Percentiles rank a stretch among this genome's conserved stretches.
Conservation (phyloP, 2,329 filamentous ascomycete species). For the Ceratocystis huliohia region DNA sequence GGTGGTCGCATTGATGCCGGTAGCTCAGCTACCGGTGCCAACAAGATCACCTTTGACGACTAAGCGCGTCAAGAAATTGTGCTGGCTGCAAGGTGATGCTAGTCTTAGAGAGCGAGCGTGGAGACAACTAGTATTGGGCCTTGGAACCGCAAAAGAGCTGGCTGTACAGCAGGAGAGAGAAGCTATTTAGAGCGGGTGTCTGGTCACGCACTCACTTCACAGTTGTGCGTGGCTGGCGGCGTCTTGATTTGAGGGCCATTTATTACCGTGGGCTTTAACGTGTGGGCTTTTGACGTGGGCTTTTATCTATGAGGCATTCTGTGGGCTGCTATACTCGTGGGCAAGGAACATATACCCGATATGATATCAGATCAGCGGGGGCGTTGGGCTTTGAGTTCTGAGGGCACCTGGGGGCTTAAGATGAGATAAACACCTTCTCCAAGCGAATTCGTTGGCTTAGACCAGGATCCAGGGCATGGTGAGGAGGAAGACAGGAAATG, state of each 20-base stretch:
- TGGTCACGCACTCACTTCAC: background rate
- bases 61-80: constrained; percentile 16
- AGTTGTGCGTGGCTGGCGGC: constrained; percentile 4
- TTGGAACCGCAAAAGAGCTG: background rate
- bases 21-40: constrained; percentile 41
- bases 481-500: background rate
- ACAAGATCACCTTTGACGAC: constrained; percentile 59
- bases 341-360: constrained; percentile 20
- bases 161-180: background rate
- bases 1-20: constrained; percentile 25
- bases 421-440: constrained; percentile 20
- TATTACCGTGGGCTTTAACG: constrained; percentile 20
- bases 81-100: no score
- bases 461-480: background rate
- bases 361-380: background rate
- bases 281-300: constrained; percentile 16
- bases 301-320: constrained; percentile 22
- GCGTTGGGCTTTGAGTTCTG: constrained; percentile 21
- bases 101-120: background rate
- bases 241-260: constrained; percentile 12
- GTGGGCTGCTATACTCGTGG: constrained; percentile 21
- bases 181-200: background rate
- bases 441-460: constrained; percentile 20
- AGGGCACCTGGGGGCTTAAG: constrained; percentile 21
- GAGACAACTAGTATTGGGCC: background rate